Evolutionary conservation across 495 filamentous ascomycete species (phyloP), one percentile per base, ranked within the genome.

Genomic region (Aspergillus sclerotiicarbonarius): DNA sequence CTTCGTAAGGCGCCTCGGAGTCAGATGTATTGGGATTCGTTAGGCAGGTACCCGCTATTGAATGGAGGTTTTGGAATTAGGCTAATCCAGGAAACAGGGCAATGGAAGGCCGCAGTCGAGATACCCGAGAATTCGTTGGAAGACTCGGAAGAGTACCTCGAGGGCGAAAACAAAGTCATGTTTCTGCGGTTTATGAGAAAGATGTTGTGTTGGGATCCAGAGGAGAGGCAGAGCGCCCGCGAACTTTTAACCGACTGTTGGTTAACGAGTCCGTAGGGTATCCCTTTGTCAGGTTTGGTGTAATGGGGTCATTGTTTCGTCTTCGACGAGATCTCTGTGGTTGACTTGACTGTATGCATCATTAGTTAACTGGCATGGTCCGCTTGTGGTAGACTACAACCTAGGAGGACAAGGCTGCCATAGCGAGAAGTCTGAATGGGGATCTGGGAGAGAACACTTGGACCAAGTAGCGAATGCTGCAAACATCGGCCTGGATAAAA

Each of bases 161-260:
- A 66, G 35, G 68, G 65, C 4, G 47, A 66, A 19, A 60, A 70
- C 25, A 70, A 70, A 47, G 37, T 8, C 18, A 21, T 57, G 48
- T 72, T 75, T 47, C 21, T 74, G 8, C 51, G 64, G 20, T 74
- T 76, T 44, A 44, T 74, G 32, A 46, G 63, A 51, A 67, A 66
- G 57, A 73, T 72, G 66, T 59, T 76, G 19, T 58, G 48, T 44
- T 76, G 70, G 71, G 51, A 63, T 30, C 71, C 71, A 15, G 68
- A 71, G 20, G 60, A 67, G 49, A 66, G 72, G 56, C 58, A 62
- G 32, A 70, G 53, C 33, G 71, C 72, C 20, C 41, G 57, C 16
- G 64, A 74, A 48, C 67, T 74, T 51, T 59, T 73, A 32, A 35
- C 45, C 18, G 62, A 76, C 56, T 65, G 66, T 8, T 76, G 68